Base-by-base conservation (phyloP, 352 stramenopile species). In the Globisporangium takayamanum region DNA sequence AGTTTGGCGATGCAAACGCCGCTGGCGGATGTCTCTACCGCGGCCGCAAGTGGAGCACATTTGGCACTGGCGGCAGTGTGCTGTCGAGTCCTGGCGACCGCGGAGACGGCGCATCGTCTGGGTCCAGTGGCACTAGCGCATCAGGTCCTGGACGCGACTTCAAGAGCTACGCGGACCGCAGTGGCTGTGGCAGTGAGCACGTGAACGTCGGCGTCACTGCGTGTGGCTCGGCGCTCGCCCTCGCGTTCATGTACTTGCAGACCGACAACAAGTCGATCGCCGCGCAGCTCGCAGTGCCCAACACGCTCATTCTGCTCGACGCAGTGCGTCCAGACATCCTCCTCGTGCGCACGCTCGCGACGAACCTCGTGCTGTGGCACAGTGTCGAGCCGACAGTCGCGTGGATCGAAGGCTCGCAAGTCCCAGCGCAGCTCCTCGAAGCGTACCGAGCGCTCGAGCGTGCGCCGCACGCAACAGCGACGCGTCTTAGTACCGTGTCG, bases 211-310 rank as follows among this genome's bases (percentile, higher is more conserved):
- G 97, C 44, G 85, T 99, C 3, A 99, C 97, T 37, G 90, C 95
- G 18, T 89, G 92, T 25, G 95, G 88, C 50, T 89, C 80, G 47
- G 97, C 90, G 6, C 61, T 99, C 50, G 96, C 96, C 10, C 73
- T 99, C 22, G 95, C 87, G 15, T 89, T 99, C 44, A 98, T 99
- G 78, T 98, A 98, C 68, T 89, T 99, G 59, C 89, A 96, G 64
- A 98, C 81, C 36, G 80, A 87, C 59, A 97, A 97, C 70, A 81
- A 83, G 37, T 78, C 74, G 3, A 80, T 97, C 51, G 80, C 86
- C 14, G 81, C 82, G 20, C 84, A 92, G 28, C 69, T 99, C 30
- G 67, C 72, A 3, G 78, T 99, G 51, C 97, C 97, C 7, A 79
- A 98, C 45, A 99, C 96, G 11, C 78, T 98, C 42, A 97, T 97